Evolutionary conservation across 2,329 filamentous ascomycete genomes (phyloP).

Genomic region (Thermoascus crustaceus): DNA sequence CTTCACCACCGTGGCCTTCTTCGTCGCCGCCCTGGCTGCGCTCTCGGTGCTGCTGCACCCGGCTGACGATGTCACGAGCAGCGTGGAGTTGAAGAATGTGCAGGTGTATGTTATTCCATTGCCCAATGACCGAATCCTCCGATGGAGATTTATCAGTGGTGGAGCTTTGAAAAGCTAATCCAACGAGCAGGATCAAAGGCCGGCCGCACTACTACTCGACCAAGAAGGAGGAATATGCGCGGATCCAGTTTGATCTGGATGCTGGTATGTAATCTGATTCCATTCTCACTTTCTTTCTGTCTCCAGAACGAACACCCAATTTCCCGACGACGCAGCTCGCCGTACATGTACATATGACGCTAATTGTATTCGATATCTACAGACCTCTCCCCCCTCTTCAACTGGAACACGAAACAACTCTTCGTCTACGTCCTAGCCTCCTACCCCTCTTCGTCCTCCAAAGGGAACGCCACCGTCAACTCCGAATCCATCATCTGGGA

Average conservation of each 20-base stretch:
- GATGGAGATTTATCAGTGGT: neutral
- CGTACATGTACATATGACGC: neutral
- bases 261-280: constrained; percentile 43
- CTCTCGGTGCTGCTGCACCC: constrained; percentile 61
- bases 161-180: neutral
- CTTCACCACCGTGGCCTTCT: constrained; percentile 90
- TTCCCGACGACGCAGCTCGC: too few species aligned
- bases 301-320: too few species aligned
- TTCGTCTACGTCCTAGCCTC: constrained; percentile 91
- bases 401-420: constrained; percentile 98
- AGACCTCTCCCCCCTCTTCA: constrained; percentile 88
- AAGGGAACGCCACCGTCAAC: constrained; percentile 20
- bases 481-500: constrained; percentile 87
- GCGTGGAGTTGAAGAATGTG: constrained; percentile 49
- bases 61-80: constrained; percentile 48
- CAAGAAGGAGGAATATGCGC: constrained; percentile 91
- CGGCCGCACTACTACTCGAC: constrained; percentile 91
- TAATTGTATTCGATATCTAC: neutral
- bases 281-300: too few species aligned
- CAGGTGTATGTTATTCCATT: constrained; percentile 61
- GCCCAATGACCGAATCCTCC: neutral
- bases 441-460: constrained; percentile 44
- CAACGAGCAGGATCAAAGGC: constrained; percentile 61
- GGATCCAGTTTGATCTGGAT: constrained; percentile 87
- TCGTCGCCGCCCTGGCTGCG: constrained; percentile 70